Evolutionary conservation across 257 asterid genomes (phyloP).

Genomic region (Pogostemon cablin): DNA sequence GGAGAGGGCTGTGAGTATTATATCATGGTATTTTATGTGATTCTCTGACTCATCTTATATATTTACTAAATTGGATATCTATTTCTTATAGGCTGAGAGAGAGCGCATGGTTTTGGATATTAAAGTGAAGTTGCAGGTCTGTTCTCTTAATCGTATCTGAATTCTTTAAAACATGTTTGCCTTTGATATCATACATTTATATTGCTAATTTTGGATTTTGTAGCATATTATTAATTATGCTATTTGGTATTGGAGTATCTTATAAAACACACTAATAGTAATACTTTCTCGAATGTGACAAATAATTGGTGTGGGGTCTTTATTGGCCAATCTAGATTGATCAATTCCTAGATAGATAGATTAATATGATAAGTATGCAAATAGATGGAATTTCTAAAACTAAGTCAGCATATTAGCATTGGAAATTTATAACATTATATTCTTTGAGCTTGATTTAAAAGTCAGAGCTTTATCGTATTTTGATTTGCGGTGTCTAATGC

Average conservation of each 20-base stretch:
- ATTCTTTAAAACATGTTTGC: constrained; percentile 2
- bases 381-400: neutral
- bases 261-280: neutral
- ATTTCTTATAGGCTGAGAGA: constrained; percentile 78
- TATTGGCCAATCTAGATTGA: neutral
- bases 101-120: constrained; percentile 98
- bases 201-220: constrained; percentile 4
- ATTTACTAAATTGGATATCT: constrained; percentile 22
- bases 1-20: constrained; percentile 83
- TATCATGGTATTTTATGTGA: constrained; percentile 30
- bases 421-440: constrained; percentile 3
- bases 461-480: neutral
- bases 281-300: neutral
- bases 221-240: constrained; percentile 11
- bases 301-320: constrained; percentile 14
- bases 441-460: constrained; percentile 1
- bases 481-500: neutral
- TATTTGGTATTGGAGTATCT: constrained; percentile 7
- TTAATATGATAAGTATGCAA: neutral
- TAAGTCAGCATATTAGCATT: neutral
- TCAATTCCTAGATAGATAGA: neutral
- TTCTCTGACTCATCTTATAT: constrained; percentile 18
- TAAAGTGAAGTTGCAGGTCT: constrained; percentile 94
- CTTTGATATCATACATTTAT: constrained; percentile 15
- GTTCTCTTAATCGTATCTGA: constrained; percentile 22